Conservation (phyloP, 2,329 filamentous ascomycete genomes). For the Fusarium bulbicola region DNA sequence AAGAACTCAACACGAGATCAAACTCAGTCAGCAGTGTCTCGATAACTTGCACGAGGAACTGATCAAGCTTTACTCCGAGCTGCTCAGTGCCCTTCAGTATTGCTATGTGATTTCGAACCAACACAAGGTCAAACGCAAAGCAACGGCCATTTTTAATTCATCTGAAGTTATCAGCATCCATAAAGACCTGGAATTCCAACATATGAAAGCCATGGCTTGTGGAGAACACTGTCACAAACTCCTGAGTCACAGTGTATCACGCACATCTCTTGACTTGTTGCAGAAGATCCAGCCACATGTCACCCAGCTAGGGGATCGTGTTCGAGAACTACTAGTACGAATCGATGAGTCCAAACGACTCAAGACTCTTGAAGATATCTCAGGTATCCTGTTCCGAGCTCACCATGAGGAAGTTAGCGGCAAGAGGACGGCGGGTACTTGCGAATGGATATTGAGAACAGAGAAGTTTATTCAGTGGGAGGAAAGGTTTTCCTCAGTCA, state of each 20-base stretch:
- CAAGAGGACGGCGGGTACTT: rapidly evolving
- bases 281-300: rapidly evolving
- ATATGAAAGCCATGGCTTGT: not conserved
- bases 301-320: rapidly evolving
- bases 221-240: not conserved
- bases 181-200: rapidly evolving
- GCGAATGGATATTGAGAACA: rapidly evolving
- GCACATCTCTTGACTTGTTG: not conserved
- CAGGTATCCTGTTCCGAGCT: rapidly evolving
- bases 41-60: rapidly evolving
- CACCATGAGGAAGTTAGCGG: rapidly evolving
- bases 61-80: rapidly evolving
- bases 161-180: not conserved
- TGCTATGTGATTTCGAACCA: rapidly evolving
- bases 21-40: rapidly evolving
- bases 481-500: rapidly evolving
- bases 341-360: rapidly evolving
- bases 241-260: rapidly evolving
- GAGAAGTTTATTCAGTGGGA: rapidly evolving
- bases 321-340: rapidly evolving
- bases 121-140: not conserved
- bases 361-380: rapidly evolving
- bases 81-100: rapidly evolving
- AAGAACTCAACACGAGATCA: rapidly evolving
- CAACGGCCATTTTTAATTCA: rapidly evolving